Evolutionary conservation across 2,329 filamentous ascomycete genomes (phyloP), one percentile per base, ranked within the genome.

Genomic region (Eurotiales sp.): DNA sequence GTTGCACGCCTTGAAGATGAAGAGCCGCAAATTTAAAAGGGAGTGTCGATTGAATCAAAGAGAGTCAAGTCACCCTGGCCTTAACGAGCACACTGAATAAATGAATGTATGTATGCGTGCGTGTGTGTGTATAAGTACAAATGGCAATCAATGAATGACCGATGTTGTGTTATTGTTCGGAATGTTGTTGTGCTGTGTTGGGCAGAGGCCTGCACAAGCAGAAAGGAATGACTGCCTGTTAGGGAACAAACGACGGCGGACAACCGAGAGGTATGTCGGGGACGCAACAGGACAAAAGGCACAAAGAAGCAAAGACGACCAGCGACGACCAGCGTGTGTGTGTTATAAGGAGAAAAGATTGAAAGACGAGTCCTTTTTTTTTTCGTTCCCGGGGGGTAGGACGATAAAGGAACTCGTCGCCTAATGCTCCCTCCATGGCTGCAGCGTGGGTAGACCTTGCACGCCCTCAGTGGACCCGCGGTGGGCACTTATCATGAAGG

Each of bases 191-290:
- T 48, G 22, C 17, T 21, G 45, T 27, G 21, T 21, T 19, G 10
- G 17, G 39, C 19, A 22, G 34, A 39, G 42, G 27, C 21, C 19
- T 23, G 43, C 15, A 29, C 47, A 34, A 50, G 39, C 47, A 50
- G 47, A 43, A 50, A 50, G 30, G 47, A 50, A 50, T 50, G 47
- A 21, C 46, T 49, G 46, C 37, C n/a, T 42, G 46, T 5, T 29
- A 32, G 14, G 36, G 14, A 49, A 42, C 19, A 30, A 49, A 42
- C 14, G 46, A 34, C 34, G 15, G 34, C 8, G 4, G 34, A 17
- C 34, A 17, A 34, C 3, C 30, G 37, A n/a, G n/a, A n/a, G n/a
- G 39, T 32, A 43, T 36, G 29, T 34, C 29, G 12, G 32, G 15
- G 23, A 48, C 34, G 14, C 30, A 48, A 22, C 32, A 14, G 22